Conservation (phyloP, 495 filamentous ascomycete species). For the Aspergillus hancockii region DNA sequence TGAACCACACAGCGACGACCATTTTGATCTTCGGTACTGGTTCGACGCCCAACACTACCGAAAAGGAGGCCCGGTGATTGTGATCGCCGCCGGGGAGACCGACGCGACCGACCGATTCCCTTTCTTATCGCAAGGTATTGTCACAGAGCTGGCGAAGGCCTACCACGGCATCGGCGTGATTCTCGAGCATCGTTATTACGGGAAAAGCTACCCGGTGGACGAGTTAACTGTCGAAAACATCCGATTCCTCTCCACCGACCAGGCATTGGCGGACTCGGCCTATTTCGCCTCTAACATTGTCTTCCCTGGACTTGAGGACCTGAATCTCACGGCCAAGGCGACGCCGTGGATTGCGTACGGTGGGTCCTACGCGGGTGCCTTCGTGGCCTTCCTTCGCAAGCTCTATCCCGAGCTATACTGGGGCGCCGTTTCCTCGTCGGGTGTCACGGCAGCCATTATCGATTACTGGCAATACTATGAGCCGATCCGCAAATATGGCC, state of each 20-base stretch:
- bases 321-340: constrained; percentile 56
- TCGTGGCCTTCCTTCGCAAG: constrained; percentile 68
- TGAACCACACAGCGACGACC: constrained; percentile 62
- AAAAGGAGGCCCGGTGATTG: constrained; percentile 70
- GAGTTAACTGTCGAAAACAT: constrained; percentile 65
- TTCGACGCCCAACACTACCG: constrained; percentile 68
- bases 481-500: constrained; percentile 59
- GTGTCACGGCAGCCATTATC: constrained; percentile 68
- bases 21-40: constrained; percentile 70
- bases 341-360: constrained; percentile 72
- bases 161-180: constrained; percentile 73
- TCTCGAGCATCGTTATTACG: constrained; percentile 76
- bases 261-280: constrained; percentile 69
- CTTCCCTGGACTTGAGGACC: constrained; percentile 63
- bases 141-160: constrained; percentile 59
- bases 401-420: constrained; percentile 69
- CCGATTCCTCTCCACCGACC: constrained; percentile 74
- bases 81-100: constrained; percentile 68
- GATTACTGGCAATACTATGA: constrained; percentile 75
- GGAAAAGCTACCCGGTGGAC: constrained; percentile 56
- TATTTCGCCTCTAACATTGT: constrained; percentile 70
- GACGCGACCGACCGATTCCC: constrained; percentile 54
- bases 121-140: constrained; percentile 70
- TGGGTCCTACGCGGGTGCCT: constrained; percentile 72
- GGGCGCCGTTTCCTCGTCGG: constrained; percentile 70